Base-by-base conservation (phyloP, 2,329 filamentous ascomycete species). In the Pleurostoma richardsiae region DNA sequence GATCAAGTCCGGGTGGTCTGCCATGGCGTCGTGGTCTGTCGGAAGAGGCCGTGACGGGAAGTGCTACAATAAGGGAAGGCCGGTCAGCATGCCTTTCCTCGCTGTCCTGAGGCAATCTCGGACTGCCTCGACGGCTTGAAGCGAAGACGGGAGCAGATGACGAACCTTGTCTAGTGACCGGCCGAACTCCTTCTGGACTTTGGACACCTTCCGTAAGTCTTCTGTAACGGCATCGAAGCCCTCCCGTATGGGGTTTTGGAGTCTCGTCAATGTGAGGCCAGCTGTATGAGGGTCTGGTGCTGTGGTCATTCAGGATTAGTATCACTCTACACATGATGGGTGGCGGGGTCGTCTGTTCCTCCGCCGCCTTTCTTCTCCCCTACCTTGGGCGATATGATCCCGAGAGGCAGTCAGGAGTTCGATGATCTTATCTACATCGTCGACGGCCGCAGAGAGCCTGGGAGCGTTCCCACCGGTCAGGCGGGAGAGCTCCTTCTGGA, bases 211-310 rank as follows among this genome's bases (percentile, higher is more conserved):
- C 64, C 90, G 94, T 43, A 97, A 70, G 58, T 89, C 85, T 45
- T 86, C 83, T 55, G 86, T 92, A 38, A 95, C 82, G 33, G 80
- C 77, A 38, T 95, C 90, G 50, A 97, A 85, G 2, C 85, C 83
- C 44, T 85, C 75, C 60, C 91, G 94, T 47, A 96, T 76, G 0
- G 91, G 88, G 53, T 87, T 91, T 63, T 96, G 90, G 19, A 96
- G 79, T 62, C 86, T 91, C 30, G 88, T 86, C 57, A 97, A 79
- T 29, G 84, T 86, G 49, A 91, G 73, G 39, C 84, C 81, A 11
- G 88, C 83, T 38, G 80, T 80, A 52, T 83, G 81, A 28, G 86
- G 82, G 58, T 90, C 86, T 79, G 66, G 58, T 40, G 65, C 67
- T 69, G 46, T 31, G 19, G 19, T 19, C 19, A 19, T 19, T 19